Base-by-base conservation (phyloP, 1,284 basidiomycete genomes). In the Agroathelia rolfsii region DNA sequence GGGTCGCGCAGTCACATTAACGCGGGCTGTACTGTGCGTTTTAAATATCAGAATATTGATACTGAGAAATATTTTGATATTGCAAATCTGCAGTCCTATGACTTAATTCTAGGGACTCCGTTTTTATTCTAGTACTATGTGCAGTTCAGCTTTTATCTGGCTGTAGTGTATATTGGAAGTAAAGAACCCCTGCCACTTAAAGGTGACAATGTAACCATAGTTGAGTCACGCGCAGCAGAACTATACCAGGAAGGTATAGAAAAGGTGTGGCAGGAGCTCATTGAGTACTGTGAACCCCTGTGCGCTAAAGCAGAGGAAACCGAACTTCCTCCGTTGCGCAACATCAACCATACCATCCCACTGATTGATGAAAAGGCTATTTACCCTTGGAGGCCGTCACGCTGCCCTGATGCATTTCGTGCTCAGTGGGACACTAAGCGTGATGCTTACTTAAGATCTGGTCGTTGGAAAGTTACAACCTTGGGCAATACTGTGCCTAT, bases 281-380 rank as follows among this genome's bases (percentile, higher is more conserved):
- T 26, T 0, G 37, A 39, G 0, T 43, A 55, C 16, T 53, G 51
- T 0, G 32, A 41, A 9, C 44, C 42, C 0, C 19, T 58, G 0
- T 59, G 58, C 16, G 34, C 39, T 0, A 35, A 45, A 0, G 53
- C 45, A 0, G 39, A 27, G 0, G 45, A 53, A 0, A 57, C 52
- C 0, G 39, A 33, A 0, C 32, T 62, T 14, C 59, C 55, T 0
- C 57, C 53, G 0, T 24, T 61, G 0, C 27, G 45, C 0, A 48
- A 33, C 1, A 59, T 62, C 0, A 61, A 62, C 26, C 58, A 62
- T 18, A 15, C 24, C 0, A 58, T 60, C 0, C 55, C 53, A 0
- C 15, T 62, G 2, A 55, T 61, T 7, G 49, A 62, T 20, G 40
- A 44, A 6, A 30, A 27, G 0, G 46, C 47, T 8, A 31, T 48